Evolutionary conservation across 768 basidiomycete genomes (phyloP).

Genomic region (Pisolithus orientalis): DNA sequence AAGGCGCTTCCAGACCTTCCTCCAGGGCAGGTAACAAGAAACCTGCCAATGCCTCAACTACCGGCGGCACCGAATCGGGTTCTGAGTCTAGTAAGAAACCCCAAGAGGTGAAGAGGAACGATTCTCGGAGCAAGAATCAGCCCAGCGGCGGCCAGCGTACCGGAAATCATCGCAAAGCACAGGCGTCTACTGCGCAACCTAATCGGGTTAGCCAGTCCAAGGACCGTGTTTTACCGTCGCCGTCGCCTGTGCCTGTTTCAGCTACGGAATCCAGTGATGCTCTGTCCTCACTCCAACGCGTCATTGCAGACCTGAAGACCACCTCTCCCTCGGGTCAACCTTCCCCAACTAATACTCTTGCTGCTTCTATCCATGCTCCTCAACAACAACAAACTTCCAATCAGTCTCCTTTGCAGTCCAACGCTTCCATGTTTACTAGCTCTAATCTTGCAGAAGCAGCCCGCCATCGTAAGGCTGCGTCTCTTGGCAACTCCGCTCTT

Average conservation of each 20-base stretch:
- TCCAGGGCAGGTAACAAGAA: slow-evolving; percentile 68
- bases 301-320: slow-evolving; percentile 91
- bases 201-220: slow-evolving; percentile 45
- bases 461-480: slow-evolving; percentile 79
- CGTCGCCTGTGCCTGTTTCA: slow-evolving; percentile 43
- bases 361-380: slow-evolving; percentile 41
- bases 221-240: slow-evolving; percentile 37
- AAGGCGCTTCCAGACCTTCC: slow-evolving; percentile 50
- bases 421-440: slow-evolving; percentile 52
- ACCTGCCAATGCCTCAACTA: slow-evolving; percentile 25
- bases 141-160: slow-evolving; percentile 40
- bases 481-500: slow-evolving; percentile 54
- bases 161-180: slow-evolving; percentile 48
- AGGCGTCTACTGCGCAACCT: slow-evolving; percentile 53
- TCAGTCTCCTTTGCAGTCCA: slow-evolving; percentile 68
- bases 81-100: slow-evolving; percentile 67
- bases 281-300: slow-evolving; percentile 81
- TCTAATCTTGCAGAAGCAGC: slow-evolving; percentile 39
- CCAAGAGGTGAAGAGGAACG: slow-evolving; percentile 48
- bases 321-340: slow-evolving; percentile 57
- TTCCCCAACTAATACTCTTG: slow-evolving; percentile 33
- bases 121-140: slow-evolving; percentile 50
- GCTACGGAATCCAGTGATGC: slow-evolving; percentile 69
- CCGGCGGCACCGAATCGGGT: slow-evolving; percentile 53
- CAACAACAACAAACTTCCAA: slow-evolving; percentile 40